Base-by-base conservation (phyloP, 2,329 filamentous ascomycete genomes). In the Epichloe festucae region DNA sequence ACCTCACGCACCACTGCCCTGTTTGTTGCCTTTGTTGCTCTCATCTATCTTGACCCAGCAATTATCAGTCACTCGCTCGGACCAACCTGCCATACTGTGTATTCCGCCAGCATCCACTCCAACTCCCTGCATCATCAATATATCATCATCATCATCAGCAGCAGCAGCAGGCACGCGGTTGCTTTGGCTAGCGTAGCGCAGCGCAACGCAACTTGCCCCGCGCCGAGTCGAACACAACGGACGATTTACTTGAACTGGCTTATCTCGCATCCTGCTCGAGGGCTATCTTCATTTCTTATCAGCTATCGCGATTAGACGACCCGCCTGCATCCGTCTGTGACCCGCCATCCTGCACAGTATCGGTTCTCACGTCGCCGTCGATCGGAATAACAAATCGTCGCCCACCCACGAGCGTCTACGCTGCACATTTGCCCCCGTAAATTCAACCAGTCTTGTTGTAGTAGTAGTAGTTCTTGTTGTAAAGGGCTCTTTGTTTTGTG, bases 51-150 rank as follows among this genome's bases (percentile, higher is more conserved):
- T 39, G 31, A 6, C 8, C 36, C 43, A 19, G 11, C n/a, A 27
- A 46, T 21, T 21, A 34, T 15, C 42, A 23, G 17, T 35, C 40
- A 34, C 15, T 41, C 34, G 46, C 42, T 44, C 44, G 21, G 7
- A 44, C 51, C 5, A 15, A 5, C 23, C 27, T 48, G 4, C 19
- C 44, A 12, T 36, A 15, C 21, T 27, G 21, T 43, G 27, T 23
- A 48, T 38, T 38, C 40, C 34, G 49, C 49, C 42, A 46, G 42
- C 49, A 41, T 17, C 42, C 34, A 46, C 49, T n/a, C 27, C 40
- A 23, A 17, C 40, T 39, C 36, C 14, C 36, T 5, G 36, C 36
- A n/a, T 23, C 47, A 46, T 38, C 42, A 19, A 23, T 23, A 35
- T 5, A 34, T n/a, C 21, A 45, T 41, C 46, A 34, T 19, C 10